Base-by-base conservation (phyloP, 148 eudicot genomes). In the Tetragonia tetragonoides region DNA sequence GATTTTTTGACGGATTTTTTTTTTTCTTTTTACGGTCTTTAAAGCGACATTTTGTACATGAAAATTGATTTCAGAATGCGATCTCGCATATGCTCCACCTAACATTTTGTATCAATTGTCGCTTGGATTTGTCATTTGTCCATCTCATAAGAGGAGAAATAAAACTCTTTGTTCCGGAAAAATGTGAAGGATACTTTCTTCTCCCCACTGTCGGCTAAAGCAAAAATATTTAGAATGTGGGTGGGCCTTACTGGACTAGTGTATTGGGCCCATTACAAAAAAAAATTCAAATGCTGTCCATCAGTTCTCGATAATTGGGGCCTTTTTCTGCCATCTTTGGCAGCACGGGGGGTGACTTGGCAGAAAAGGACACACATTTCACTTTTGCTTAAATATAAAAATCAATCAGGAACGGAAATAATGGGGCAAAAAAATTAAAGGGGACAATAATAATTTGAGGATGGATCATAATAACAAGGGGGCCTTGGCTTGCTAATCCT, bases 251-350 rank as follows among this genome's bases (percentile, higher is more conserved):
- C 7, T 24, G 38, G 61, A 57, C 44, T 20, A 34, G 51, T 28
- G 38, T 24, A 1, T 41, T 70, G 81, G 76, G 76, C 81, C 75
- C 70, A 49, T 20, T 71, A 47, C 10, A 47, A 63, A 62, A 71
- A 71, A 12, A 71, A 71, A n/a, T 62, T 38, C 37, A 78, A 62
- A 46, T 49, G 16, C 70, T 72, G 61, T 70, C 65, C 37, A 70
- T 78, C 49, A 47, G 69, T 72, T 18, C 38, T 78, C 69, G 75
- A 53, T 78, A 37, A 78, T 34, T 78, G 76, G 81, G 81, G 70
- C 71, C 41, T 10, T n/a, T 67, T 23, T 51, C 7, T 66, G 16
- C 11, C 21, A 57, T 59, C 14, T 60, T 71, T 72, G 81, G 70
- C 14, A 54, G 75, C 70, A 64, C 40, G 70, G 41, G 70, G 64